Percentiles rank a stretch among this genome's conserved stretches.
Evolutionary conservation across 371 early-diverging fungal genomes (phyloP).

Genomic region (Parasitella parasitica): DNA sequence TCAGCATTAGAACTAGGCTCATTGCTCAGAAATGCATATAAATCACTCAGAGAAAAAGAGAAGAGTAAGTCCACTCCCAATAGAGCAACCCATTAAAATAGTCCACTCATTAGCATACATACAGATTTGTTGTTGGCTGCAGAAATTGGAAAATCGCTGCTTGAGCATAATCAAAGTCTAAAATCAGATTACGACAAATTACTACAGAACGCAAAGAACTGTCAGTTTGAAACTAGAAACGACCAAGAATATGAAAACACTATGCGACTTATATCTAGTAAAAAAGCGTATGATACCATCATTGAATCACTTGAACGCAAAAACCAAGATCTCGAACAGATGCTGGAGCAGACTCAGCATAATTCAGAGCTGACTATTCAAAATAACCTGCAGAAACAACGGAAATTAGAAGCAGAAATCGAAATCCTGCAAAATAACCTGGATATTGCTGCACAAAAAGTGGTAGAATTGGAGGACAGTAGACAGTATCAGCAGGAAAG

Average conservation of each 20-base stretch:
- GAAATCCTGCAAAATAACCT: conserved; percentile 21
- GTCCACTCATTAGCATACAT: not conserved
- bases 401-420: conserved; percentile 41
- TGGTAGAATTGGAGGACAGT: conserved; percentile 31
- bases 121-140: conserved; percentile 57
- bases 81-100: not conserved
- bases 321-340: conserved; percentile 36
- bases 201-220: conserved; percentile 31
- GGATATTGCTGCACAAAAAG: conserved; percentile 25
- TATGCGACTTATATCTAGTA: conserved; percentile 31
- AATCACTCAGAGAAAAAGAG: conserved; percentile 39
- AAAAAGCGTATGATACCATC: conserved; percentile 32
- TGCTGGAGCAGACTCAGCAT: conserved; percentile 33
- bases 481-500: conserved; percentile 8
- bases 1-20: conserved; percentile 37
- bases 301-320: conserved; percentile 42
- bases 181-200: conserved; percentile 52
- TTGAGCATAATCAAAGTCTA: conserved; percentile 52
- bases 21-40: conserved; percentile 40
- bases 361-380: conserved; percentile 17
- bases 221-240: not conserved
- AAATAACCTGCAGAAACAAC: conserved; percentile 22
- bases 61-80: conserved; percentile 29
- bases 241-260: conserved; percentile 12
- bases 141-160: conserved; percentile 53